phyloP scores from a whole-genome alignment of 164 flowering plant species.

The Tinospora cordifolia region DNA sequence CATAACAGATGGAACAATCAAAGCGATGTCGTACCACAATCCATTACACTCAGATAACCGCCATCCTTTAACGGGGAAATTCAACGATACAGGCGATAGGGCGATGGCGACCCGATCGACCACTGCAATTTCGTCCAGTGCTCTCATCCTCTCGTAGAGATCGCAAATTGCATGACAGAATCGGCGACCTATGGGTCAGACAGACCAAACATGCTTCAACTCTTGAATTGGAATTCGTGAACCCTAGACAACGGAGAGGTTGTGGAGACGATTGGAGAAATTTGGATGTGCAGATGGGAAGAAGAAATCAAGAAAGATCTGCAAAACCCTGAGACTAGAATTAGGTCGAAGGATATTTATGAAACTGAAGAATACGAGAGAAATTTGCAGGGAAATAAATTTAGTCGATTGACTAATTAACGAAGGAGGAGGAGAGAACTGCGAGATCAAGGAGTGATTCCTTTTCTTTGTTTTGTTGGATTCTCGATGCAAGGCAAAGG shows the following conservation, averaged over 20 bases:
- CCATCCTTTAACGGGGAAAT: conserved; percentile 16
- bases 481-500: background rate
- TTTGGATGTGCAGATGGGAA: background rate
- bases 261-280: background rate
- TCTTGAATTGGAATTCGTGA: background rate
- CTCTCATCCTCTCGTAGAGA: background rate
- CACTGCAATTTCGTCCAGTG: background rate
- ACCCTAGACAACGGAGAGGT: background rate
- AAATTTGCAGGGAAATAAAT: too few relatives aligned
- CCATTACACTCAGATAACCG: conserved; percentile 59
- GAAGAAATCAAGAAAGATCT: background rate
- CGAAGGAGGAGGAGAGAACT: too few relatives aligned
- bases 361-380: too few relatives aligned
- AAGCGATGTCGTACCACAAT: conserved; percentile 45
- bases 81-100: conserved; percentile 8
- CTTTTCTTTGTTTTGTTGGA: background rate
- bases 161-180: background rate
- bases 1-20: conserved; percentile 43
- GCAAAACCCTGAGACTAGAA: background rate
- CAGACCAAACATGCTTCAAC: background rate
- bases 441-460: background rate
- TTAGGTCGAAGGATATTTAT: background rate
- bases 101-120: background rate
- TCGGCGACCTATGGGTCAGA: too few relatives aligned
- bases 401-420: background rate